phyloP scores from a whole-genome alignment of 768 basidiomycete species.

The Naganishia onofrii region DNA sequence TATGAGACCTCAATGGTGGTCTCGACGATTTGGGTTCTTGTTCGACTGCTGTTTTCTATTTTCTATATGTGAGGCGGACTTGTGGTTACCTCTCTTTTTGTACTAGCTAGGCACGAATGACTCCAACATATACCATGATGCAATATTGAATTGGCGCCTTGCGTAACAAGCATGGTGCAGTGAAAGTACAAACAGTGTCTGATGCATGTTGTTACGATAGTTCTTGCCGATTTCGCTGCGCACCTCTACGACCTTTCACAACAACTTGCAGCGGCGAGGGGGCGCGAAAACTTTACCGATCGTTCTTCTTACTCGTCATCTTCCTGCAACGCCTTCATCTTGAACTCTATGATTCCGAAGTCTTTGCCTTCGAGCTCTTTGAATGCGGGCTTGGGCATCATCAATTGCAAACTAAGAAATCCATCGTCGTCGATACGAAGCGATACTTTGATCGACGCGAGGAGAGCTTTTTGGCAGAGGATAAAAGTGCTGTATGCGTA shows the following conservation, averaged over 20 bases:
- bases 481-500: slow-evolving; percentile 63
- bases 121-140: slow-evolving; percentile 10
- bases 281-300: not conserved
- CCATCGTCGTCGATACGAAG: slow-evolving; percentile 80
- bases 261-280: not conserved
- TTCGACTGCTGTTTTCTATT: slow-evolving; percentile 12
- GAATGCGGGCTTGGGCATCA: slow-evolving; percentile 64
- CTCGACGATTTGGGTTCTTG: not conserved
- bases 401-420: slow-evolving; percentile 79
- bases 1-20: not conserved
- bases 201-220: no score
- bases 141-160: not conserved
- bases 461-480: slow-evolving; percentile 75
- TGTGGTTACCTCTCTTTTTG: slow-evolving; percentile 8
- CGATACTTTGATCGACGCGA: slow-evolving; percentile 81
- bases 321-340: slow-evolving; percentile 59
- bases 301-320: slow-evolving; percentile 12
- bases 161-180: no score
- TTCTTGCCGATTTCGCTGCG: not conserved
- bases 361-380: slow-evolving; percentile 44
- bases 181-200: no score
- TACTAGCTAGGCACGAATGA: slow-evolving; percentile 21
- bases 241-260: not conserved
- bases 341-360: slow-evolving; percentile 80
- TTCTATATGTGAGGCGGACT: slow-evolving; percentile 14